Conservation (phyloP, 2,329 filamentous ascomycete species). For the Exophiala phaeomuriformis region DNA sequence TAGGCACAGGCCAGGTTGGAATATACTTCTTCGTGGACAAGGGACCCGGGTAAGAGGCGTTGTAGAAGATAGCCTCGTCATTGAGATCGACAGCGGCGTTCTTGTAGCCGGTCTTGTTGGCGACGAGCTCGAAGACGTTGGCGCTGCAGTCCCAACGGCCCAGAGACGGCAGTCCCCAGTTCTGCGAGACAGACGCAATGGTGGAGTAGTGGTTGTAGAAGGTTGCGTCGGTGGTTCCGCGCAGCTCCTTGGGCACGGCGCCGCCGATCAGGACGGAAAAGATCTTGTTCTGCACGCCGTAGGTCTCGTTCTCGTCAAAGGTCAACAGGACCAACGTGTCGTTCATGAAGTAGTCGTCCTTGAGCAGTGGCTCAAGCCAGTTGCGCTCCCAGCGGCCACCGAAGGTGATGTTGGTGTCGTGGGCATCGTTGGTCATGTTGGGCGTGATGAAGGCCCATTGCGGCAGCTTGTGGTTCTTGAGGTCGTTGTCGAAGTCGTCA, state of each 20-base stretch:
- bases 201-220: conserved; percentile 70
- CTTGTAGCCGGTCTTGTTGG: conserved; percentile 52
- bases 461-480: conserved; percentile 56
- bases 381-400: conserved; percentile 60
- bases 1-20: conserved; percentile 21
- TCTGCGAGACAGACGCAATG: conserved; percentile 59
- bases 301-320: conserved; percentile 72
- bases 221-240: conserved; percentile 60
- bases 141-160: conserved; percentile 66
- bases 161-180: conserved; percentile 63
- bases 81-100: conserved; percentile 32
- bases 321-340: conserved; percentile 69
- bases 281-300: conserved; percentile 60
- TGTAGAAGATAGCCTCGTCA: conserved; percentile 44
- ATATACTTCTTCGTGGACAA: conserved; percentile 27
- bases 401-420: conserved; percentile 63
- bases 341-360: conserved; percentile 63
- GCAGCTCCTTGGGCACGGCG: conserved; percentile 56
- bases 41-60: conserved; percentile 42
- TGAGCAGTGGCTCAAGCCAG: conserved; percentile 64
- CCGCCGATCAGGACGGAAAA: conserved; percentile 67
- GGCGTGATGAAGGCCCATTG: conserved; percentile 55
- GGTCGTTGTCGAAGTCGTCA: conserved; percentile 60
- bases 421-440: conserved; percentile 59
- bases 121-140: conserved; percentile 60